Evolutionary conservation across 176 grass and related monocot genomes (phyloP).

Genomic region (Phragmites australis): DNA sequence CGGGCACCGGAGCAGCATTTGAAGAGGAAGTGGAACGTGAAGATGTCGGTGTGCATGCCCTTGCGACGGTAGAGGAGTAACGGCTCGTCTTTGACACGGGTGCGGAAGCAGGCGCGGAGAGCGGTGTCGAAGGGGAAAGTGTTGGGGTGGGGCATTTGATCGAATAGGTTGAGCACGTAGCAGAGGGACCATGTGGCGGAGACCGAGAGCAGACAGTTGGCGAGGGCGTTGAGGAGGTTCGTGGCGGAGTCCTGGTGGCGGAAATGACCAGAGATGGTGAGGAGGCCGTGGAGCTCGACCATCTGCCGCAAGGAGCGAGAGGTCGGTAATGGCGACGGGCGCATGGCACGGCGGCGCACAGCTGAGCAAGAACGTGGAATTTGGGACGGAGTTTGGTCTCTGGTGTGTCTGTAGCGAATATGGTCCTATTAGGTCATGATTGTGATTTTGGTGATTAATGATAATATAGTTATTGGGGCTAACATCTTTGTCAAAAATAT

Average conservation of each 20-base stretch:
- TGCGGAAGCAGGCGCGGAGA: conserved; percentile 52
- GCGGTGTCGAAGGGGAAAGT: conserved; percentile 61
- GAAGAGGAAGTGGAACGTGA: conserved; percentile 74
- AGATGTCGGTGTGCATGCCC: conserved; percentile 38
- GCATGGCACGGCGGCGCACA: conserved; percentile 29
- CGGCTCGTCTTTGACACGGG: neutral
- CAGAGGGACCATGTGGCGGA: conserved; percentile 25
- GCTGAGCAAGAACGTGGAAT: no score
- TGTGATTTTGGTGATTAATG: no score
- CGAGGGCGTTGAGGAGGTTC: conserved; percentile 59
- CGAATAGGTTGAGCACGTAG: conserved; percentile 56
- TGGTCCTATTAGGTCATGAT: no score
- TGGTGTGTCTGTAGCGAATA: no score
- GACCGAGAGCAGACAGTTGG: neutral
- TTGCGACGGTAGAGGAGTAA: conserved; percentile 28
- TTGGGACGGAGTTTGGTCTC: no score
- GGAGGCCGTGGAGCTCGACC: conserved; percentile 54
- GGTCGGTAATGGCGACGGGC: conserved; percentile 45
- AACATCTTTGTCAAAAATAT: no score
- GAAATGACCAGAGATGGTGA: conserved; percentile 40
- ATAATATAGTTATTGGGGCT: no score
- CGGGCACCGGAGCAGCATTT: conserved; percentile 40
- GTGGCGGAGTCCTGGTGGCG: conserved; percentile 17
- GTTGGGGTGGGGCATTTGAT: conserved; percentile 38
- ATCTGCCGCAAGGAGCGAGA: conserved; percentile 59